Conservation (phyloP, 352 stramenopile genomes). For the Globisporangium mamillatum region DNA sequence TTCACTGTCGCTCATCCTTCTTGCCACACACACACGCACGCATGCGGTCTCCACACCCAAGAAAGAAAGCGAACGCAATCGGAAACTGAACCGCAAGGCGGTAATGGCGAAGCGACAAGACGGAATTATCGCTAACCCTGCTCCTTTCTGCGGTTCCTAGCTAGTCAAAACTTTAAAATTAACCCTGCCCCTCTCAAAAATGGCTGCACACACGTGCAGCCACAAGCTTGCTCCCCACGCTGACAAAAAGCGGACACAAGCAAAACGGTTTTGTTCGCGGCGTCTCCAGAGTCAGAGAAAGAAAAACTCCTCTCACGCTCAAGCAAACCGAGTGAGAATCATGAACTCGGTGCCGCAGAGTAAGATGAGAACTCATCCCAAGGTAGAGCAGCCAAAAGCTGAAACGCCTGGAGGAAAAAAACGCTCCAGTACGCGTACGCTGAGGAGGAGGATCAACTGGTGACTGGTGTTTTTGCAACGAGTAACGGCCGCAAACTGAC, state of each 20-base stretch:
- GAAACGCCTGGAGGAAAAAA: neutral
- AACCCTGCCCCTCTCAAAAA: conserved; percentile 4
- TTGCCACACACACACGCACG: neutral
- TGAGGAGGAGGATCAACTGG: neutral
- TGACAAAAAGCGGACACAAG: neutral
- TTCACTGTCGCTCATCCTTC: neutral
- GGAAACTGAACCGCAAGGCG: neutral
- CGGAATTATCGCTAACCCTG: neutral
- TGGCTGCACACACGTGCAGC: neutral
- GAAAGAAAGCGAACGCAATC: neutral
- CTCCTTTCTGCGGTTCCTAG: conserved; percentile 2
- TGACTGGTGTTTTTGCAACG: neutral
- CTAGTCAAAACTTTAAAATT: neutral
- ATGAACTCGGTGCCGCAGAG: neutral
- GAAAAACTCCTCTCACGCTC: too few relatives aligned
- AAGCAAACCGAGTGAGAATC: neutral
- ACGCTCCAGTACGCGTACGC: neutral
- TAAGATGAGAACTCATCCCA: neutral
- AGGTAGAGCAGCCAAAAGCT: neutral
- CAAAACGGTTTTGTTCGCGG: neutral
- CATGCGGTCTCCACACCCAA: neutral
- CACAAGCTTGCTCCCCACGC: neutral
- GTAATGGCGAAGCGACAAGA: neutral
- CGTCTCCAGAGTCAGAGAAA: neutral
- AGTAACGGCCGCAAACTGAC: neutral